These are phyloP conservation scores for Cystofilobasidium bisporidii DNA, from an alignment of 768 basidiomycete species.

Conservation along the genomic window DNA sequence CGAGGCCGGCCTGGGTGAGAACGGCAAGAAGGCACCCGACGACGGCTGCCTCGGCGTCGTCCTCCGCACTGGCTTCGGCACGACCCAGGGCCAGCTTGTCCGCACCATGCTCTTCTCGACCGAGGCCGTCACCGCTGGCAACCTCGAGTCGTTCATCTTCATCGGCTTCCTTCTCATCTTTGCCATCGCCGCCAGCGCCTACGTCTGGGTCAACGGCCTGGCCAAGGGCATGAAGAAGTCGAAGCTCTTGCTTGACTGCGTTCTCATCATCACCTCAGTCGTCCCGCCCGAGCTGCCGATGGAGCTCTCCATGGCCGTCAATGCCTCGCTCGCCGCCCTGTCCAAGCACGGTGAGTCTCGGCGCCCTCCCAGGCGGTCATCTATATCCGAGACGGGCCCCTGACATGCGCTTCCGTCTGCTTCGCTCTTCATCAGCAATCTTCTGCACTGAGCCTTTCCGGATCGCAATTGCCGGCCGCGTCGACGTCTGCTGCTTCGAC, in stretches of 20 bases:
- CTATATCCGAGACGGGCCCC: no score
- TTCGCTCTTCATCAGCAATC: slow-evolving; percentile 56
- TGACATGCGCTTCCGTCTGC: neutral
- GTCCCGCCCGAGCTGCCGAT: slow-evolving; percentile 97
- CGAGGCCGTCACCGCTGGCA: slow-evolving; percentile 93
- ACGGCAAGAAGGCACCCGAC: slow-evolving; percentile 53
- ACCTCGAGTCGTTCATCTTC: slow-evolving; percentile 88
- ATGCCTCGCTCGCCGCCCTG: slow-evolving; percentile 82
- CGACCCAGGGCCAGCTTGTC: slow-evolving; percentile 91
- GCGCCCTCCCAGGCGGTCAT: no score
- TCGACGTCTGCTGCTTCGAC: slow-evolving; percentile 98
- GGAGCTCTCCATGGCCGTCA: slow-evolving; percentile 93
- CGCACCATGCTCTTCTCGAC: slow-evolving; percentile 98
- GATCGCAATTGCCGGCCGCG: slow-evolving; percentile 87
- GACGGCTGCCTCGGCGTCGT: slow-evolving; percentile 87
- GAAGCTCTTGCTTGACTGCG: slow-evolving; percentile 87
- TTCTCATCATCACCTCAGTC: slow-evolving; percentile 92
- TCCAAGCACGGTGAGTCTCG: slow-evolving; percentile 70
- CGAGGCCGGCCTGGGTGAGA: slow-evolving; percentile 43
- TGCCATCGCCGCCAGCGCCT: slow-evolving; percentile 94
- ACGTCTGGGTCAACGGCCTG: slow-evolving; percentile 94
- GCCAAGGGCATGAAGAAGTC: slow-evolving; percentile 88
- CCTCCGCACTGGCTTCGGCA: slow-evolving; percentile 91
- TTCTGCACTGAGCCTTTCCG: slow-evolving; percentile 99
- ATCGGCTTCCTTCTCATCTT: slow-evolving; percentile 97